Evolutionary conservation across 176 grass and related monocot genomes (phyloP), one percentile per base, ranked within the genome.

Genomic region (Carex cristatella): DNA sequence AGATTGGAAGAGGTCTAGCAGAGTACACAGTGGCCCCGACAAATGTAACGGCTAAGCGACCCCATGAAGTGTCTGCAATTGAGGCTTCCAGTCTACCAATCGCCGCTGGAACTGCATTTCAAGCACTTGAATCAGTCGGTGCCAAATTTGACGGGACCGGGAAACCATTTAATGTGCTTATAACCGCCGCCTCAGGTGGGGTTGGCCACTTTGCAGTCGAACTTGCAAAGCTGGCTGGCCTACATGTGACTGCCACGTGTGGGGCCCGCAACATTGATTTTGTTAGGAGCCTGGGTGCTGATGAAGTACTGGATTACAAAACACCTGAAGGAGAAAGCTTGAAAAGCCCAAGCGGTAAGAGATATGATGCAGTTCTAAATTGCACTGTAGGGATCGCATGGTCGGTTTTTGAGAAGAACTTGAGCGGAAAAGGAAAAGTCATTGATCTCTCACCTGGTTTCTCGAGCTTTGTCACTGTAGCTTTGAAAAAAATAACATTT

Each of bases 271-370:
- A 92, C 11, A 51, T 88, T 1, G 82, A 89, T n/a, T 61, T 92
- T 2, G 56, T 88, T 5, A 51, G 35, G n/a, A 79, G 32, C 66
- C 49, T 89, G 7, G 91, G 91, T 1, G 91, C 88, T 4, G 88
- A 92, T 64, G 90, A 89, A 79, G 90, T 87, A 9, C 48, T 92
- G 3, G 90, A 92, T 88, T 89, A 92, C 69, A 84, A 0, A 7
- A 88, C 88, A 4, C 76, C 87, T 0, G 85, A 92, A 37, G 91
- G 88, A 6, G 69, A 42, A 2, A 27, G 38, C 2, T 62, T 90
- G 23, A 11, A 15, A 60, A 92, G 69, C 62, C 69, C 91, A 0
- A 87, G 81, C 3, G 83, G 88, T 15, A 89, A 16, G 79, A 92
- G 86, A 58, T 92, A 92, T 7, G 88, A 90, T 15, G 56, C 74